Evolutionary conservation across 2,329 filamentous ascomycete species (phyloP), one percentile per base, ranked within the genome.

Genomic region (Coleophoma eucalyptorum): DNA sequence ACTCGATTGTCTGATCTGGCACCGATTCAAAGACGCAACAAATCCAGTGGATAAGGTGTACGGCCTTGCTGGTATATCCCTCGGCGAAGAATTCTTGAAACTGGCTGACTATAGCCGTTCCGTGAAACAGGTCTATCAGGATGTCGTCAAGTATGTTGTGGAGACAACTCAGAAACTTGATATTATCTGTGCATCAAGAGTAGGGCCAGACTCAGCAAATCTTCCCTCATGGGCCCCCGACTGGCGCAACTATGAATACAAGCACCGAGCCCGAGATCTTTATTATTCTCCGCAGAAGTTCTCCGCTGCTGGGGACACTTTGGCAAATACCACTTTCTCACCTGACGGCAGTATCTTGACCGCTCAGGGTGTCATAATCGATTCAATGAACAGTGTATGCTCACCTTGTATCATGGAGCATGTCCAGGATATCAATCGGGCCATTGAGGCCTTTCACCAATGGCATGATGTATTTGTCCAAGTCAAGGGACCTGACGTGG

Each of bases 31-130:
- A 54, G 66, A 34, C 52, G 52, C 21, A 67, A 67, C 58, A 20
- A 62, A 69, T 16, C 55, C 67, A 3, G 59, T 56, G 11, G 68
- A 70, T 46, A 70, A 68, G 48, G 58, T 70, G 1, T 69, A 64
- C 47, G 67, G 63, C 10, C 53, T 71, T n/a, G 51, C 69, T 0
- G 67, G 67, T 1, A 40, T 71, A 5, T 49, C 69, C 15, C 58
- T 59, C 0, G 55, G 62, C n/a, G 54, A 53, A 11, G 47, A 60
- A 7, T 55, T 51, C 1, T 56, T 64, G 2, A 63, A 69, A 40
- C 50, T 55, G 1, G 53, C 63, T 15, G 58, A 69, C 49, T 70
- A 69, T 49, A 55, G 41, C 18, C 43, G 60, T 5, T 64, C 67
- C 0, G 50, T 67, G 5, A 65, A 64, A 33, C 58, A 67, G 2